Base-by-base conservation (phyloP, 805 yeast genomes). In the Diddensiella santjacobensis region DNA sequence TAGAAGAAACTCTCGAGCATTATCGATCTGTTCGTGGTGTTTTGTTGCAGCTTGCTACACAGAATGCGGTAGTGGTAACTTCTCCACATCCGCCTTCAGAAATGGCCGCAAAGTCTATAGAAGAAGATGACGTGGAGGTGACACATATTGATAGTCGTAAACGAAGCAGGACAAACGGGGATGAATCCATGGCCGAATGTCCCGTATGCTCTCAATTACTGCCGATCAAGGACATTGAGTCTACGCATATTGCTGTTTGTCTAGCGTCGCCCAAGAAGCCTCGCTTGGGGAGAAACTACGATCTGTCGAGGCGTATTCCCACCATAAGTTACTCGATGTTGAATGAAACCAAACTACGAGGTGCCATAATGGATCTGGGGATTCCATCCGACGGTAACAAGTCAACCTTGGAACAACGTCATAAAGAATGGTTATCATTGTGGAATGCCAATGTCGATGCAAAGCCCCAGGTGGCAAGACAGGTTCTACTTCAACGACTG, bases 401-500 rank as follows among this genome's bases (percentile, higher is more conserved):
- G 51, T 67, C 66, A 13, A 82, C 78, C 53, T 59, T 89, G 56
- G 90, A 86, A 51, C 66, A 75, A 17, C 67, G 98, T 36, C 85
- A 85, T 60, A 82, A 79, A 52, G 91, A 89, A 55, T 90, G 81
- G 69, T 79, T 84, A 48, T 78, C 81, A 26, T 60, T 88, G 8
- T 84, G 83, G 80, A 90, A 90, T 60, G 82, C 96, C 10, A 88
- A 88, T 59, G 74, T 81, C 38, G 96, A 88, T 60, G 76, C 89
- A 3, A 68, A 76, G 30, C 72, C 71, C 24, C 96, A 96, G 0
- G 77, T 77, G 3, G 65, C 78, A 22, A 81, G 79, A 19, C 66
- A 70, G 33, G 75, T 77, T 3, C 63, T 90, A 42, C 70, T 78
- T 42, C 78, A 74, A 45, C 75, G 75, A 44, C 70, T 90, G 33